Evolutionary conservation across 2,329 filamentous ascomycete genomes (phyloP).

Genomic region (Dothideomycetes sp.): DNA sequence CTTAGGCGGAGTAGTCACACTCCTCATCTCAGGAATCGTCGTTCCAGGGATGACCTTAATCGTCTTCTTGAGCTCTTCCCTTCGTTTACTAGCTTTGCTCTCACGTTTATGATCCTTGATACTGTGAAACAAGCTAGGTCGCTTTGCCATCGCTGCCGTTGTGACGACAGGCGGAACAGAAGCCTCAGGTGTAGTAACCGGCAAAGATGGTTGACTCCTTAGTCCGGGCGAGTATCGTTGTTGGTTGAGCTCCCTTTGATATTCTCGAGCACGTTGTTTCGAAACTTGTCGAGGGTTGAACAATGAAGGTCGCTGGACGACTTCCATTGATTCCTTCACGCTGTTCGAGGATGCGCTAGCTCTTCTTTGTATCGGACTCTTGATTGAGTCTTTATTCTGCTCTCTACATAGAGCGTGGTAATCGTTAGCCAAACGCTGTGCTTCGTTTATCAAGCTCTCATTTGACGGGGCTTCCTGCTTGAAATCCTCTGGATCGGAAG

Average conservation of each 20-base stretch:
- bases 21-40: no score
- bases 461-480: slow-evolving; percentile 9
- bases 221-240: background rate
- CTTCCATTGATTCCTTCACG: slow-evolving; percentile 19
- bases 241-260: background rate
- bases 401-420: slow-evolving; percentile 22
- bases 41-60: slow-evolving; percentile 24
- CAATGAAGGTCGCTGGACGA: slow-evolving; percentile 26
- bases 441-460: slow-evolving; percentile 14
- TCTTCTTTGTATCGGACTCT: slow-evolving; percentile 8
- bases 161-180: background rate
- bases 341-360: no score
- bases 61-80: slow-evolving; percentile 25
- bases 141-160: background rate
- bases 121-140: background rate
- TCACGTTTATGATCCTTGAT: slow-evolving; percentile 13
- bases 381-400: slow-evolving; percentile 10
- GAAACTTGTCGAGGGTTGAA: slow-evolving; percentile 10
- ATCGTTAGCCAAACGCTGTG: slow-evolving; percentile 17
- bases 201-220: background rate
- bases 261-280: slow-evolving; percentile 1
- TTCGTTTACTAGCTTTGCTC: slow-evolving; percentile 22
- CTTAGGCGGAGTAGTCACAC: no score
- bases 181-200: background rate
- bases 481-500: background rate